These are phyloP conservation scores for Thelephora terrestris DNA, from an alignment of 1,284 basidiomycete genomes.

Conservation along the genomic window DNA sequence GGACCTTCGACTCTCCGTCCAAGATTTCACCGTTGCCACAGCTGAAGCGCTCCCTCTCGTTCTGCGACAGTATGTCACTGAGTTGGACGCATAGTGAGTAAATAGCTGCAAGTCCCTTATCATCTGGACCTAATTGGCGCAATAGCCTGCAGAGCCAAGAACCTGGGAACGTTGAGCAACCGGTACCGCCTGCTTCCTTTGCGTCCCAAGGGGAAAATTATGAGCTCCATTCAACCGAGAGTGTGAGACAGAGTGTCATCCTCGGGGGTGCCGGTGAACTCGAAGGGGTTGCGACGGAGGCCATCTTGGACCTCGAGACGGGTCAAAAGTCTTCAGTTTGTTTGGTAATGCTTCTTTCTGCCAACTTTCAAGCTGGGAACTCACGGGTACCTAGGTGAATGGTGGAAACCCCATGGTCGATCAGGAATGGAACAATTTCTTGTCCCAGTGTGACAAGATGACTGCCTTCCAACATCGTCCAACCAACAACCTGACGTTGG, in stretches of 20 bases:
- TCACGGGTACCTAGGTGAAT: constrained; percentile 30
- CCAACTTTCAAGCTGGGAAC: not conserved
- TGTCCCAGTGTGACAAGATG: constrained; percentile 40
- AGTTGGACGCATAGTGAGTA: constrained; percentile 38
- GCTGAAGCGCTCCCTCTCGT: constrained; percentile 28
- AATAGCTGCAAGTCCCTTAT: too few species aligned
- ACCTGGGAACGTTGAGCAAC: constrained; percentile 24
- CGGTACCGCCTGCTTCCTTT: constrained; percentile 43
- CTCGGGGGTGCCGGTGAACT: not conserved
- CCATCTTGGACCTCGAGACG: constrained; percentile 43
- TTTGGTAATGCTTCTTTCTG: constrained; percentile 26
- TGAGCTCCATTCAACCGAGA: constrained; percentile 38
- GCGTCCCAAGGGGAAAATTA: constrained; percentile 31
- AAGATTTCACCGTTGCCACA: constrained; percentile 23
- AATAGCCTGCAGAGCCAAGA: constrained; percentile 7
- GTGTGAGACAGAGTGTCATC: constrained; percentile 34
- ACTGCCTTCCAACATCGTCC: constrained; percentile 21
- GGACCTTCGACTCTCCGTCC: constrained; percentile 28
- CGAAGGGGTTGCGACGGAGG: constrained; percentile 12
- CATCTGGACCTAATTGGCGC: too few species aligned
- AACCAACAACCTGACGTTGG: constrained; percentile 4
- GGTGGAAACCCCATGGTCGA: constrained; percentile 31
- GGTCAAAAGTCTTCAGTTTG: constrained; percentile 40
- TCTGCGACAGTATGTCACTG: constrained; percentile 32
- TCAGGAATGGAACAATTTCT: constrained; percentile 41